Conservation (phyloP, 2,329 filamentous ascomycete species). For the Claviceps sp. region DNA sequence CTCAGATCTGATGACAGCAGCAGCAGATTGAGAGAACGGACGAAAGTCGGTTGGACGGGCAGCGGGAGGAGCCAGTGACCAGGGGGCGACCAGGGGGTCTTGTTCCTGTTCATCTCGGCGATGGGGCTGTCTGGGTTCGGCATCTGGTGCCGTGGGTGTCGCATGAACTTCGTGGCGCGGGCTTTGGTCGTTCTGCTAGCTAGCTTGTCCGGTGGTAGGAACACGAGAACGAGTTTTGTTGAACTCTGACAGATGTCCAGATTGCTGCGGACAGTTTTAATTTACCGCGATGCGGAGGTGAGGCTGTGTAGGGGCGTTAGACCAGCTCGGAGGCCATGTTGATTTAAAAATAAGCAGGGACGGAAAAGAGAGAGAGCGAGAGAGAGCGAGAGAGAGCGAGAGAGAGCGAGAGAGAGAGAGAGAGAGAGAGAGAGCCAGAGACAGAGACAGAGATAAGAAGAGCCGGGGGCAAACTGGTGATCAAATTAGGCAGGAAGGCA, state of each 20-base stretch:
- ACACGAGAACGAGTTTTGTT: too few relatives aligned
- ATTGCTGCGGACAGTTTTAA: background rate
- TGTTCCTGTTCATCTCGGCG: too few relatives aligned
- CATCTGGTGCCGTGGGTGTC: background rate
- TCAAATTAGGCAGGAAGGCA: background rate
- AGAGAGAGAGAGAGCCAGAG: too few relatives aligned
- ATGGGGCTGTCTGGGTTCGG: background rate
- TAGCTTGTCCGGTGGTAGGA: too few relatives aligned
- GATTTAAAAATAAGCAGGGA: background rate
- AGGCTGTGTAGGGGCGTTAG: background rate
- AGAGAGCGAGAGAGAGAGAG: too few relatives aligned
- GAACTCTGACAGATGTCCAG: too few relatives aligned
- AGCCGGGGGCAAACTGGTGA: background rate
- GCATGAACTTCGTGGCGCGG: background rate
- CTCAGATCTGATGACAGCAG: background rate
- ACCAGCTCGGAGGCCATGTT: too few relatives aligned
- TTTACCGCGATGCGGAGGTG: background rate
- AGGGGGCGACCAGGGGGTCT: too few relatives aligned
- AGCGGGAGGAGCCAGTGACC: background rate
- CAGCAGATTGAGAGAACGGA: background rate
- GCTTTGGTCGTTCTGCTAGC: too few relatives aligned
- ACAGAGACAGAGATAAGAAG: too few relatives aligned
- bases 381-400: background rate
- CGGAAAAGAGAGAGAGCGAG: background rate
- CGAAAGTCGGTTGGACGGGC: background rate